Evolutionary conservation across 2,329 filamentous ascomycete species (phyloP).

Genomic region (Cryphonectria japonica): DNA sequence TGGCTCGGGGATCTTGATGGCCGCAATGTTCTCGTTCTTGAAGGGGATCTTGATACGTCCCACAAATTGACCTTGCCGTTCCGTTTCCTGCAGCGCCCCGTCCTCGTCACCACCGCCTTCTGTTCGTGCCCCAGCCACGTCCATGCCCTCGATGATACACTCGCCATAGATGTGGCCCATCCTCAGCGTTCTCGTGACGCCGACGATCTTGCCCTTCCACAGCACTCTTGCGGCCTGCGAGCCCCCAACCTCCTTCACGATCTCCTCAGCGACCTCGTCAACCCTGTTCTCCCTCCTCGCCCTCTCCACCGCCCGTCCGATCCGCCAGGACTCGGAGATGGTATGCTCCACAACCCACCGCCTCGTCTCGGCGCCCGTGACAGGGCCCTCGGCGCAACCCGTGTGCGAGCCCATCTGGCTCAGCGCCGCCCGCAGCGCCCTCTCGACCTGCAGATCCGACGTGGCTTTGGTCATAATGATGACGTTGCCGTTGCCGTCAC

Average conservation of each 20-base stretch:
- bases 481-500: conserved; percentile 57
- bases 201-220: conserved; percentile 67
- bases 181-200: conserved; percentile 58
- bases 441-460: conserved; percentile 53
- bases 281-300: conserved; percentile 54
- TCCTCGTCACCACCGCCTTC: background rate
- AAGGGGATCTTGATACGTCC: conserved; percentile 68
- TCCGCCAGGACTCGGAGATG: conserved; percentile 59
- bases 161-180: conserved; percentile 65
- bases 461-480: conserved; percentile 52
- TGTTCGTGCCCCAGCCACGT: conserved; percentile 34
- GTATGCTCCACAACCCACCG: conserved; percentile 58
- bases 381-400: conserved; percentile 52
- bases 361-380: conserved; percentile 53
- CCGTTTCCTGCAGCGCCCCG: conserved; percentile 35
- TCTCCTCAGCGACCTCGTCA: conserved; percentile 59
- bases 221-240: conserved; percentile 56
- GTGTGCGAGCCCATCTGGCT: conserved; percentile 59
- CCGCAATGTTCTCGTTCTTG: conserved; percentile 74
- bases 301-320: conserved; percentile 61
- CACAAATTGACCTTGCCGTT: conserved; percentile 36
- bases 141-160: conserved; percentile 57
- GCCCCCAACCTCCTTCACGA: conserved; percentile 62
- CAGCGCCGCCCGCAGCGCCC: conserved; percentile 54
- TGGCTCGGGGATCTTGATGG: conserved; percentile 40